A percentile compares a stretch with the other conserved stretches of the same genome.
These are phyloP conservation scores for Prunus dulcis DNA, from an alignment of 306 rosid species.

Conservation along the genomic window DNA sequence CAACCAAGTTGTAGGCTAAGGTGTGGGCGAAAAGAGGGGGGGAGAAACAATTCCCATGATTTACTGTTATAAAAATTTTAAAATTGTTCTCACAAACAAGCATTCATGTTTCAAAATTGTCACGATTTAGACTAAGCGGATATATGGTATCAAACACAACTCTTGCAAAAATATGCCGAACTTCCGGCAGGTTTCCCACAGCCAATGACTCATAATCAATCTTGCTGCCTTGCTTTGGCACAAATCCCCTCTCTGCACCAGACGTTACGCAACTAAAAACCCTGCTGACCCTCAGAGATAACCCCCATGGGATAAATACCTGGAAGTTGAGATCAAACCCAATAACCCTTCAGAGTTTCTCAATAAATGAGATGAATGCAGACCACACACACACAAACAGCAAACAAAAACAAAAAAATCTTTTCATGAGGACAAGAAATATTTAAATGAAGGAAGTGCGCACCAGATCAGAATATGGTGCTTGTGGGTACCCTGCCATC, in stretches of 20 bases:
- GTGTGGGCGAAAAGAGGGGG: no score
- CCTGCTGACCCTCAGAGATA: constrained; percentile 48
- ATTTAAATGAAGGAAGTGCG: constrained; percentile 2
- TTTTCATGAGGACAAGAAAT: not conserved
- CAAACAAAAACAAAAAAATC: not conserved
- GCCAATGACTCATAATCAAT: constrained; percentile 51
- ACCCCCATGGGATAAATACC: constrained; percentile 66
- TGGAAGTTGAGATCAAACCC: constrained; percentile 29
- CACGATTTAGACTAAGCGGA: constrained; percentile 39
- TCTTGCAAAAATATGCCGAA: constrained; percentile 70
- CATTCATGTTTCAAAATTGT: constrained; percentile 9
- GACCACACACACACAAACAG: not conserved
- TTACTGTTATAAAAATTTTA: not conserved
- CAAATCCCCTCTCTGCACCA: constrained; percentile 24
- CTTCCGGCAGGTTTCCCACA: constrained; percentile 45
- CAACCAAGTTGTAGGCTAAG: not conserved
- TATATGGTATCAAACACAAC: constrained; percentile 65
- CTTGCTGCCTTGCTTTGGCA: constrained; percentile 52
- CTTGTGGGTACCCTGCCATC: constrained; percentile 65
- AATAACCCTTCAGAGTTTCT: not conserved
- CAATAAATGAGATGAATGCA: not conserved
- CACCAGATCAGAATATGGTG: constrained; percentile 78
- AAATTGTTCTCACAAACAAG: constrained; percentile 11
- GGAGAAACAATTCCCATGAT: not conserved
- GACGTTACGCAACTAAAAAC: constrained; percentile 46